A percentile compares a stretch with the other conserved stretches of the same genome.
Conservation (phyloP, 1,139 yeast genomes). For the Pneumocystis wakefieldiae region DNA sequence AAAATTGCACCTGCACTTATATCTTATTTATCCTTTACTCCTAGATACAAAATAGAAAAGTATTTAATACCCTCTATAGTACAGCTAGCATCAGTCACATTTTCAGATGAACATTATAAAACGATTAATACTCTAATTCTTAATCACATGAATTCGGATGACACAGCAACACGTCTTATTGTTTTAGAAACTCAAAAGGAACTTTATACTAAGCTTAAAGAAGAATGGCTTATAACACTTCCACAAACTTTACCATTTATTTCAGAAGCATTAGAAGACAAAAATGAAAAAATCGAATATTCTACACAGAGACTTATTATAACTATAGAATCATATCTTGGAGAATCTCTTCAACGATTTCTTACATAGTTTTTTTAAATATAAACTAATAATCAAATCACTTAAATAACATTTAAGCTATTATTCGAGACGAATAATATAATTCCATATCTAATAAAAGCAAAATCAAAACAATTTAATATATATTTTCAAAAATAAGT, state of each 20-base stretch:
- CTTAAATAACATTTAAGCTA: not conserved
- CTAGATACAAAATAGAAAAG: constrained; percentile 4
- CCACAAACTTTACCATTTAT: constrained; percentile 92
- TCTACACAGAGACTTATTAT: constrained; percentile 92
- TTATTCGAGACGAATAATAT: not conserved
- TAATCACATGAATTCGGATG: constrained; percentile 35
- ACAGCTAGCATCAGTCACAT: constrained; percentile 55
- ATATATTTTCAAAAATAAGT: not conserved
- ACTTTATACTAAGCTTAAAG: constrained; percentile 83
- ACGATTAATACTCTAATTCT: constrained; percentile 41
- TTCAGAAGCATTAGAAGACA: constrained; percentile 90
- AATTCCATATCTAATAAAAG: not conserved
- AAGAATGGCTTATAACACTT: constrained; percentile 77
- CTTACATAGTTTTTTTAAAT: constrained; percentile 34
- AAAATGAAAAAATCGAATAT: constrained; percentile 79
- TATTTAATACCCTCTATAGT: constrained; percentile 37
- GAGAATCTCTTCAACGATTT: constrained; percentile 87
- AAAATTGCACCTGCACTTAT: constrained; percentile 47
- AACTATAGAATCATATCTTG: constrained; percentile 80
- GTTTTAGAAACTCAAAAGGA: constrained; percentile 64
- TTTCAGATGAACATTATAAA: constrained; percentile 75
- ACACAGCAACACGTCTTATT: constrained; percentile 17
- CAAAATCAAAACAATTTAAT: not conserved
- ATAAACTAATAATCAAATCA: not conserved
- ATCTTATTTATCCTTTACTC: constrained; percentile 36